These are phyloP conservation scores for Exophiala sp. DNA, from an alignment of 2,329 filamentous ascomycete species.

Conservation along the genomic window DNA sequence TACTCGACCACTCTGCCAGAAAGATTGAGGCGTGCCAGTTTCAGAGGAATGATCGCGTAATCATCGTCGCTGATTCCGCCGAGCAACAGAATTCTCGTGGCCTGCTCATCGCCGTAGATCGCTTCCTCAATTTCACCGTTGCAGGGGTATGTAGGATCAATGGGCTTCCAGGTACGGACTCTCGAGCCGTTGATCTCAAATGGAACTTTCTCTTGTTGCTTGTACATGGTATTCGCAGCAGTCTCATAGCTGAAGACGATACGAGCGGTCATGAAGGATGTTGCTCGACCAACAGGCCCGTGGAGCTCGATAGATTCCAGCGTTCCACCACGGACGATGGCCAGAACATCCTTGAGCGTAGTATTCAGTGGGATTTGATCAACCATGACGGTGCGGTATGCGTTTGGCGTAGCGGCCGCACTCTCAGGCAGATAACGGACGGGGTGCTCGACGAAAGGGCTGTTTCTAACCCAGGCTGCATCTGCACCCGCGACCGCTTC, in stretches of 20 bases:
- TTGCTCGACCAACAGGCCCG: slow-evolving; percentile 20
- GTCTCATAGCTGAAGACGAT: slow-evolving; percentile 23
- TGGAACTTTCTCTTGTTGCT: slow-evolving; percentile 15
- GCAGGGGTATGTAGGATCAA: slow-evolving; percentile 27
- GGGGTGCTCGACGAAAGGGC: slow-evolving; percentile 19
- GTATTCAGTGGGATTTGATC: slow-evolving; percentile 24
- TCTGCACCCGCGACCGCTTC: not conserved
- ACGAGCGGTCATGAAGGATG: slow-evolving; percentile 25
- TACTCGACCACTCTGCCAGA: slow-evolving; percentile 17
- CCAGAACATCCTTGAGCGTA: slow-evolving; percentile 20
- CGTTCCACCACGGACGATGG: slow-evolving; percentile 19
- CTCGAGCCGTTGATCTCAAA: slow-evolving; percentile 19
- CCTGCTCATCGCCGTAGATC: slow-evolving; percentile 14
- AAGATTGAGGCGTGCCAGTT: slow-evolving; percentile 10
- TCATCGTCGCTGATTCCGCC: slow-evolving; percentile 9
- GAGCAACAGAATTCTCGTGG: slow-evolving; percentile 25
- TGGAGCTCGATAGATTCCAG: slow-evolving; percentile 26
- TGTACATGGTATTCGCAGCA: slow-evolving; percentile 20
- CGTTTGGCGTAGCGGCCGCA: slow-evolving; percentile 13
- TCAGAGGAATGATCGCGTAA: slow-evolving; percentile 8
- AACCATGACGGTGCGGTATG: slow-evolving; percentile 29
- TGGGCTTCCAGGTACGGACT: slow-evolving; percentile 25
- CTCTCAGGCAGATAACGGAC: slow-evolving; percentile 26
- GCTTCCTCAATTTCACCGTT: slow-evolving; percentile 18
- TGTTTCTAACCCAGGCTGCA: not conserved